A percentile compares a stretch with the other conserved stretches of the same genome.
These are phyloP conservation scores for Sicyos edulis DNA, from an alignment of 306 rosid genomes.

Conservation along the genomic window DNA sequence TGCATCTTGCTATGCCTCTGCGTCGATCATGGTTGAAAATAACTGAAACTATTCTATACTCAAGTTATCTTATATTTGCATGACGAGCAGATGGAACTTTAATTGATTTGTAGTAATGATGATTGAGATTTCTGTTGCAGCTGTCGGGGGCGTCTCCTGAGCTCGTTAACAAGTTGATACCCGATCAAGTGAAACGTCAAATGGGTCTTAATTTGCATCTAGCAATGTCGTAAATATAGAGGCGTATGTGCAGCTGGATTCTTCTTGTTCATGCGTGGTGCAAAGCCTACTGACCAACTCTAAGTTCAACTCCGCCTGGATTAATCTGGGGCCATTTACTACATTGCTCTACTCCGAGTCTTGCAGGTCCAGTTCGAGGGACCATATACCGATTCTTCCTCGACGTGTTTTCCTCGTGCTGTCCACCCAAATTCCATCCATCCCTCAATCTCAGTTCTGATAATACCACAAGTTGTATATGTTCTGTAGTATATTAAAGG, in stretches of 20 bases:
- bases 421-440: constrained; percentile 27
- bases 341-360: constrained; percentile 36
- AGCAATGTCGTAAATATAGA: constrained; percentile 50
- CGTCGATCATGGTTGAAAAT: not conserved
- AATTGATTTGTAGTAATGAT: not conserved
- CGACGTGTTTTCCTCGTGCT: constrained; percentile 33
- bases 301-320: constrained; percentile 30
- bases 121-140: constrained; percentile 36
- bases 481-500: constrained; percentile 48
- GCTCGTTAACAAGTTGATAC: constrained; percentile 73
- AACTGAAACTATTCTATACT: not conserved
- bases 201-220: constrained; percentile 52
- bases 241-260: constrained; percentile 27
- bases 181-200: constrained; percentile 84
- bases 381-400: constrained; percentile 7
- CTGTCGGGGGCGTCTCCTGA: constrained; percentile 71
- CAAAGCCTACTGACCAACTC: constrained; percentile 48
- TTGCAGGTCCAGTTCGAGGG: constrained; percentile 16
- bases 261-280: constrained; percentile 43
- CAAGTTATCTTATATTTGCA: no score
- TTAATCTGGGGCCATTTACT: constrained; percentile 34
- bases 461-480: constrained; percentile 49
- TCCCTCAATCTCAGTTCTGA: constrained; percentile 20
- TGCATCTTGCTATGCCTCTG: not conserved
- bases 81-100: not conserved